Evolutionary conservation across 768 basidiomycete genomes (phyloP).

Genomic region (Phlebiopsis flavidoalba): DNA sequence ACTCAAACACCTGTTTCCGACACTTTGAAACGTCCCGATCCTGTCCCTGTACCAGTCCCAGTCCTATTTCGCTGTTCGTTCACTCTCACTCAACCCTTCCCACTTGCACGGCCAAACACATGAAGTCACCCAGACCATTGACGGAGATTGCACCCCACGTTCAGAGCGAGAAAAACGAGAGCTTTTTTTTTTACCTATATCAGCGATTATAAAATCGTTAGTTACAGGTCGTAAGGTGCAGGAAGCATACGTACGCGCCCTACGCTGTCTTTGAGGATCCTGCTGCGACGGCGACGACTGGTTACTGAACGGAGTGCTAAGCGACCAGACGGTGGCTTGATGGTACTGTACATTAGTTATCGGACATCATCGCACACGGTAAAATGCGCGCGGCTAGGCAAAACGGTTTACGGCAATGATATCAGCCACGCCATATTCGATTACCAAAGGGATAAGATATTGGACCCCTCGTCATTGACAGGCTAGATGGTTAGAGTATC

Average conservation of each 20-base stretch:
- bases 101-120: not conserved
- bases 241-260: constrained; percentile 18
- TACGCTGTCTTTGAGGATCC: constrained; percentile 32
- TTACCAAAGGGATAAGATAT: no score
- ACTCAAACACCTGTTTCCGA: not conserved
- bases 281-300: constrained; percentile 26
- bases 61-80: not conserved
- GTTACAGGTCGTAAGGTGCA: not conserved
- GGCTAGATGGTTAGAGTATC: no score
- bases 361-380: constrained; percentile 25
- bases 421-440: no score
- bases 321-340: constrained; percentile 25
- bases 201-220: not conserved
- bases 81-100: not conserved
- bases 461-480: no score
- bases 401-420: not conserved
- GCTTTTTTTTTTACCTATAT: constrained; percentile 16
- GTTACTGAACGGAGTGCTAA: constrained; percentile 11
- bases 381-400: not conserved
- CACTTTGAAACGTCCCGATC: not conserved
- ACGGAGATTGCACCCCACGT: constrained; percentile 17
- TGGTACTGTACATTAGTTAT: constrained; percentile 24
- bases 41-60: not conserved
- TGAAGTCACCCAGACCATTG: constrained; percentile 1
- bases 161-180: constrained; percentile 16